Base-by-base conservation (phyloP, 768 basidiomycete species). In the Suillus fuscotomentosus region DNA sequence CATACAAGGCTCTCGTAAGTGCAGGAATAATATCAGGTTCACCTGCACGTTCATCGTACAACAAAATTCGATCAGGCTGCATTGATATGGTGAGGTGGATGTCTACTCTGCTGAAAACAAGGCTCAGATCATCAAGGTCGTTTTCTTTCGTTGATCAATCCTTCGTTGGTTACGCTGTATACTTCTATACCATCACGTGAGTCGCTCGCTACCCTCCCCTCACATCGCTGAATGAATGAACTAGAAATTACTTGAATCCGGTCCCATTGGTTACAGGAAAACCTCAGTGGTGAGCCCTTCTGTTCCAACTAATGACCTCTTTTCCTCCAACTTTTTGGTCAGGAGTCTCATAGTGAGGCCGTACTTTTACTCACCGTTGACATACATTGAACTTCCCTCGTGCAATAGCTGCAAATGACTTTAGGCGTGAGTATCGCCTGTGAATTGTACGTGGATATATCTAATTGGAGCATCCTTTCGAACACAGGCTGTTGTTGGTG, bases 181-280 rank as follows among this genome's bases (percentile, higher is more conserved):
- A 89, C 68, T 83, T 75, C 63, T 89, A 87, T 69, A 71, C 80
- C 0, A 73, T 88, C 68, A 79, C 79, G 87, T 87, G 71, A 63
- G 86, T 75, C 14, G 56, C 24, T 24, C 10, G 56, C 24, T 17
- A 27, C 41, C 56, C 17, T 59, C 5, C 24, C 39, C 39, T 57
- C 56, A 41, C 15, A 11, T 17, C 24, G 10, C 39, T 59, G 39
- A 41, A 42, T 5, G 24, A 59, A 10, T 17, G 4, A 17, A 41
- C 15, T 22, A 85, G 83, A 34, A 82, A 83, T 63, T 84, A 72
- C 43, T 70, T 75, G 43, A 72, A 82, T 60, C 68, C 79, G 1
- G 0, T 64, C 10, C 79, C 75, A 0, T 74, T 86, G 9, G 27
- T 75, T 43, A 14, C 60, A 50, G 80, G 74, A 13, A 78, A 72